These are phyloP conservation scores for Aureobasidium vineae DNA, from an alignment of 2,329 filamentous ascomycete genomes.

Conservation along the genomic window DNA sequence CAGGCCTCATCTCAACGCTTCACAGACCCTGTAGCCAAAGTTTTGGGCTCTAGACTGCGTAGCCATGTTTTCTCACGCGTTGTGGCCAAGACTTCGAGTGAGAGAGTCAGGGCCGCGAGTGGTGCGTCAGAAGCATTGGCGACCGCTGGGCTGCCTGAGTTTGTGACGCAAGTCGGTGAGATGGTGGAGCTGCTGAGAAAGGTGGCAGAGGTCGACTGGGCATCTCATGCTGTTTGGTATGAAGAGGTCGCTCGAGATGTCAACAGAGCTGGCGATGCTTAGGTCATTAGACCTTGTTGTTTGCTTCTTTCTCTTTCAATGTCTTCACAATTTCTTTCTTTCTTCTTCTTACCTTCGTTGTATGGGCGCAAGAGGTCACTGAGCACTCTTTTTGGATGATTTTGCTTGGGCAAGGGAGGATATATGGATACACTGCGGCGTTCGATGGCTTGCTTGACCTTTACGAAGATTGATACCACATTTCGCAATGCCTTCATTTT, in stretches of 20 bases:
- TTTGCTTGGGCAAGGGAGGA: not conserved
- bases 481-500: not conserved
- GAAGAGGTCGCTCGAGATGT: slow-evolving; percentile 55
- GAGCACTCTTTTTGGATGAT: not conserved
- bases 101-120: slow-evolving; percentile 67
- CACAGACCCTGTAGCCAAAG: slow-evolving; percentile 60
- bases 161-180: slow-evolving; percentile 65
- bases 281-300: too few species aligned
- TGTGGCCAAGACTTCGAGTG: slow-evolving; percentile 63
- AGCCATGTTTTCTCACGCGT: slow-evolving; percentile 65
- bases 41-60: slow-evolving; percentile 66
- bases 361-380: not conserved
- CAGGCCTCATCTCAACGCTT: slow-evolving; percentile 50
- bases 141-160: slow-evolving; percentile 68
- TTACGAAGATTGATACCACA: slow-evolving; percentile 22
- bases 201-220: slow-evolving; percentile 65
- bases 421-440: not conserved
- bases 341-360: not conserved
- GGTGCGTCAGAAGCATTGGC: slow-evolving; percentile 68
- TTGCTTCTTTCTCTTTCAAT: not conserved
- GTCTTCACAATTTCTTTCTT: not conserved
- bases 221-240: slow-evolving; percentile 68
- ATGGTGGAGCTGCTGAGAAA: slow-evolving; percentile 67
- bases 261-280: not conserved
- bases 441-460: not conserved